These are phyloP conservation scores for Funneliformis mosseae DNA, from an alignment of 192 early-diverging fungal species.

Conservation along the genomic window DNA sequence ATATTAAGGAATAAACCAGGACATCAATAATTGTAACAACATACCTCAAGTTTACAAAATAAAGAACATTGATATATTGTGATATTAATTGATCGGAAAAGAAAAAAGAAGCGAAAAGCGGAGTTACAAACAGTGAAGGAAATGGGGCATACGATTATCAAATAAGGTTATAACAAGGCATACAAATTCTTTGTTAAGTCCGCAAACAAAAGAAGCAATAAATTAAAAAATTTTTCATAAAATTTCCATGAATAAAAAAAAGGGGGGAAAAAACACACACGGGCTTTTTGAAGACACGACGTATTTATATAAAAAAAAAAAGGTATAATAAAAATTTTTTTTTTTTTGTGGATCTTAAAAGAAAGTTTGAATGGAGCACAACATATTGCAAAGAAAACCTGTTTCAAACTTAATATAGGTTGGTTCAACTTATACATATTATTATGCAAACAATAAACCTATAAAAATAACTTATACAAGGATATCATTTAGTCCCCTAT, in stretches of 20 bases:
- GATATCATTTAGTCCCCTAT: not conserved
- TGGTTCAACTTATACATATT: not conserved
- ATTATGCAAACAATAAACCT: not conserved
- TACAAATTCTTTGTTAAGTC: not conserved
- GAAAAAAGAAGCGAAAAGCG: no score
- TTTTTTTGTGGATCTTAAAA: conserved; percentile 9
- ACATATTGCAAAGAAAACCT: not conserved
- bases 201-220: not conserved
- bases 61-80: not conserved
- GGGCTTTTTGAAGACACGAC: not conserved
- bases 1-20: not conserved
- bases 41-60: not conserved
- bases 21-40: not conserved
- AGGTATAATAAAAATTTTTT: conserved; percentile 6
- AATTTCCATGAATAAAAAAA: conserved; percentile 6
- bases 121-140: not conserved
- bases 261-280: not conserved
- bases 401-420: not conserved
- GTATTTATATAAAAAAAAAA: conserved; percentile 18
- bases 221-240: not conserved
- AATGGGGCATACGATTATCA: not conserved
- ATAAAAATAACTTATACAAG: not conserved
- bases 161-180: not conserved
- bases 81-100: not conserved
- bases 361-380: conserved; percentile 1